These are phyloP conservation scores for Gilbertella persicaria DNA, from an alignment of 371 early-diverging fungal species.

Conservation along the genomic window DNA sequence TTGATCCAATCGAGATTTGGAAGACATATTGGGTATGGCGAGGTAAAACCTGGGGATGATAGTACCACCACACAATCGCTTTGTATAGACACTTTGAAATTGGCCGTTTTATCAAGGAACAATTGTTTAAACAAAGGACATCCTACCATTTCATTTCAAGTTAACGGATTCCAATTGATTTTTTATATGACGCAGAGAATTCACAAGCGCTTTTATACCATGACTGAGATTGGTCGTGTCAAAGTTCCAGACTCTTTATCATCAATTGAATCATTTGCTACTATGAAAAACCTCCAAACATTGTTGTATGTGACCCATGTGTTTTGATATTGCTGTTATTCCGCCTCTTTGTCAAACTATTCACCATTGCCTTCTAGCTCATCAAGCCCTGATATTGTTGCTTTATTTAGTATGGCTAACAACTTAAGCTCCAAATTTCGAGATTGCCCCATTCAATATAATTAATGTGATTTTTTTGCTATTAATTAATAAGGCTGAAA, in stretches of 20 bases:
- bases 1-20: conserved; percentile 16
- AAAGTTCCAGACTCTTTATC: conserved; percentile 18
- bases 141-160: conserved; percentile 15
- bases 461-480: conserved; percentile 1
- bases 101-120: conserved; percentile 19
- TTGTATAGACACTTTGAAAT: conserved; percentile 16
- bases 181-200: conserved; percentile 21
- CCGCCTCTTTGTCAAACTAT: conserved; percentile 14
- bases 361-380: conserved; percentile 9
- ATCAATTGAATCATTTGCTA: conserved; percentile 17
- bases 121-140: conserved; percentile 19
- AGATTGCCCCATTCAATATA: conserved; percentile 17
- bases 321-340: conserved; percentile 15
- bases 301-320: conserved; percentile 12
- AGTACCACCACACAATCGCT: conserved; percentile 13
- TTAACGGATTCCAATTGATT: conserved; percentile 16
- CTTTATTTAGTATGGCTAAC: conserved; percentile 19
- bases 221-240: conserved; percentile 19
- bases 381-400: conserved; percentile 18
- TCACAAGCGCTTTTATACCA: conserved; percentile 14
- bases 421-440: conserved; percentile 18
- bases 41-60: conserved; percentile 19
- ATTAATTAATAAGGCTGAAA: conserved; percentile 10
- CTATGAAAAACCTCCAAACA: conserved; percentile 18
- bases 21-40: conserved; percentile 15